A percentile compares a stretch with the other conserved stretches of the same genome.
These are phyloP conservation scores for Hymenoscyphus salicellus DNA, from an alignment of 2,329 filamentous ascomycete species.

Conservation along the genomic window DNA sequence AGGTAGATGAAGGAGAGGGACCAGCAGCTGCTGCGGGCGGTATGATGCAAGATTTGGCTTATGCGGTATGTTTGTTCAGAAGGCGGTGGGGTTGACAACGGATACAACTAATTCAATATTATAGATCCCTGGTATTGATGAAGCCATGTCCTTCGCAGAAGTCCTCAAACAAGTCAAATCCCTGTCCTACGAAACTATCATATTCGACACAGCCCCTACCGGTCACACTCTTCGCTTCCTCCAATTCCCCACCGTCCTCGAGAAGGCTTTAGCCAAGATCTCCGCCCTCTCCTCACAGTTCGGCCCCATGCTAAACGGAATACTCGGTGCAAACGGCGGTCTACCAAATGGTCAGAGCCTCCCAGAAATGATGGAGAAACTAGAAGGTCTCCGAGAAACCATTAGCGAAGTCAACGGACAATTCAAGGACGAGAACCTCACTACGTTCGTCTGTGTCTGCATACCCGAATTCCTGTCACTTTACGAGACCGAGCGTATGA, in stretches of 20 bases:
- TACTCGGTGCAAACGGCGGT: conserved; percentile 65
- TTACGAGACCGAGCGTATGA: conserved; percentile 99
- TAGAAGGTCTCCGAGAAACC: conserved; percentile 88
- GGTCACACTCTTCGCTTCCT: conserved; percentile 98
- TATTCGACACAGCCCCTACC: conserved; percentile 97
- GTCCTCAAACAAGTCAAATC: conserved; percentile 99
- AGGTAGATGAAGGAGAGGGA: conserved; percentile 70
- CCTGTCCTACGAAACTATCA: conserved; percentile 96
- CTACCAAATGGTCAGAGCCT: conserved; percentile 92
- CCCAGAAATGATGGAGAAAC: conserved; percentile 87
- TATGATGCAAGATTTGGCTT: conserved; percentile 98
- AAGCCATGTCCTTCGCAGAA: conserved; percentile 99
- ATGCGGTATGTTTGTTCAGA: conserved; percentile 63
- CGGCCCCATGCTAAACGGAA: conserved; percentile 89
- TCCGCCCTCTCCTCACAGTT: conserved; percentile 92
- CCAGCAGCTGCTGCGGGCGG: conserved; percentile 75
- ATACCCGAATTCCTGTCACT: conserved; percentile 95
- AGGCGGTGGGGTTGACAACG: background rate
- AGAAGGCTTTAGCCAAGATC: conserved; percentile 97
- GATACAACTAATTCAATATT: background rate
- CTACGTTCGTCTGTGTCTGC: conserved; percentile 96
- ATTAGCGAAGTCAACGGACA: conserved; percentile 95
- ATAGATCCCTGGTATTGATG: conserved; percentile 95
- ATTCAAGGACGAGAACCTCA: conserved; percentile 94
- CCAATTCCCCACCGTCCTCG: conserved; percentile 95